A percentile compares a stretch with the other conserved stretches of the same genome.
Evolutionary conservation across 2,329 filamentous ascomycete genomes (phyloP).

Genomic region (Pseudopithomyces maydicus): DNA sequence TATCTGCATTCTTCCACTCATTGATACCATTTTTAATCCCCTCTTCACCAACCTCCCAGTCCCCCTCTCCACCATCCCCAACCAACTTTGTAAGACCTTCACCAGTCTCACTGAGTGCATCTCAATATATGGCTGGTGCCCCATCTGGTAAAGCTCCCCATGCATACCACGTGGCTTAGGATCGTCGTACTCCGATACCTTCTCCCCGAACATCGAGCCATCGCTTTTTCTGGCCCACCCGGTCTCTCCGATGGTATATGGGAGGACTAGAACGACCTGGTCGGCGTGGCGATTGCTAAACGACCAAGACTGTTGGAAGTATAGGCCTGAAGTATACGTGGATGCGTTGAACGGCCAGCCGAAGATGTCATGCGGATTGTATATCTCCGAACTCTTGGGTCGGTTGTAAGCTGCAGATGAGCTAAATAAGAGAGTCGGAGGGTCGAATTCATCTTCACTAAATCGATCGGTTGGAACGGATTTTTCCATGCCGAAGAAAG

Average conservation of each 20-base stretch:
- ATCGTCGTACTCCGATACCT: constrained; percentile 1
- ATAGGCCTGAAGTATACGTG: constrained; percentile 21
- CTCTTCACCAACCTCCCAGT: constrained; percentile 22
- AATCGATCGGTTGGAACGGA: not conserved
- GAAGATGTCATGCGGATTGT: constrained; percentile 2
- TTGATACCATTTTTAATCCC: constrained; percentile 23
- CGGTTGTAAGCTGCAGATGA: constrained; percentile 3
- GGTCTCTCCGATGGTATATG: constrained; percentile 22
- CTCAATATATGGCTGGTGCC: constrained; percentile 18
- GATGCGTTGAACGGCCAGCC: constrained; percentile 6
- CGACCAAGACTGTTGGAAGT: constrained; percentile 8
- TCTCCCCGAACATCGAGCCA: constrained; percentile 16
- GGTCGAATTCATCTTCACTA: not conserved
- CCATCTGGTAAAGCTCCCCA: constrained; percentile 17
- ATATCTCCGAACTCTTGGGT: not conserved
- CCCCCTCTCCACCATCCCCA: constrained; percentile 24
- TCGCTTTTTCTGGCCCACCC: constrained; percentile 22
- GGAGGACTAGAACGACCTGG: constrained; percentile 18
- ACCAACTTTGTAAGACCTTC: constrained; percentile 20
- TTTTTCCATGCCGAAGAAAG: constrained; percentile 8
- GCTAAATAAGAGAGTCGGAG: constrained; percentile 13
- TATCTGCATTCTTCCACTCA: constrained; percentile 25
- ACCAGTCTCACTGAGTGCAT: constrained; percentile 13
- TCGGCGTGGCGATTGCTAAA: constrained; percentile 10
- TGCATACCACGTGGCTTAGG: constrained; percentile 6